Base-by-base conservation (phyloP, 805 yeast species). In the Candida ficus region DNA sequence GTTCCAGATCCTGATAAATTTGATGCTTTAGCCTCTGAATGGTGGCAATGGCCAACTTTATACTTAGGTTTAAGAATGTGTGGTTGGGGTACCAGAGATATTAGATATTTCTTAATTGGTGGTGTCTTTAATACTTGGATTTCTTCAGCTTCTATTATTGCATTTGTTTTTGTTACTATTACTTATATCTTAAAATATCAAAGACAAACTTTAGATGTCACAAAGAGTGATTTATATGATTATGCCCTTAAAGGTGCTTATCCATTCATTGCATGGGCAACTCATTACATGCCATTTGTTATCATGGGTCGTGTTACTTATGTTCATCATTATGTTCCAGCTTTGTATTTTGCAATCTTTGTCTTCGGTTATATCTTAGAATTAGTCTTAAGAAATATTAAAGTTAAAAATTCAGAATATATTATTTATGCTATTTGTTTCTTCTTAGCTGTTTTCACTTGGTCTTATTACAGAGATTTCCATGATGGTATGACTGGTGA, bases 231-330 rank as follows among this genome's bases (percentile, higher is more conserved):
- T 29, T 52, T 71, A 31, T 74, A 64, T 62, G 61, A 52, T 40
- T 68, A 70, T 46, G 49, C 72, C 13, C 67, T 77, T 64, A 84
- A 85, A 29, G 96, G 95, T 40, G 56, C 84, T 26, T 78, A 85
- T 53, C 96, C 98, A 20, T 83, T 90, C 67, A 57, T 86, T 31
- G 95, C 96, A 10, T 91, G 97, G 97, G 71, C 79, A 32, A 70
- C 88, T 54, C 97, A 91, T 64, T 91, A 71, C 63, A 58, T 85
- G 55, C 98, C 99, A 26, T 91, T 91, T 64, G 76, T 83, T 25
- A 64, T 88, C 44, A 91, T 91, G 99, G 89, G 95, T 11, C 84
- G 99, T 70, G 97, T 93, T 42, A 89, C 95, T 2, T 91, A 93
- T 61, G 93, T 91, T 26, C 99, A 91, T 65, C 99, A 91, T 62